Conservation (phyloP, 2,329 filamentous ascomycete genomes). For the Penicillium rolfsii region DNA sequence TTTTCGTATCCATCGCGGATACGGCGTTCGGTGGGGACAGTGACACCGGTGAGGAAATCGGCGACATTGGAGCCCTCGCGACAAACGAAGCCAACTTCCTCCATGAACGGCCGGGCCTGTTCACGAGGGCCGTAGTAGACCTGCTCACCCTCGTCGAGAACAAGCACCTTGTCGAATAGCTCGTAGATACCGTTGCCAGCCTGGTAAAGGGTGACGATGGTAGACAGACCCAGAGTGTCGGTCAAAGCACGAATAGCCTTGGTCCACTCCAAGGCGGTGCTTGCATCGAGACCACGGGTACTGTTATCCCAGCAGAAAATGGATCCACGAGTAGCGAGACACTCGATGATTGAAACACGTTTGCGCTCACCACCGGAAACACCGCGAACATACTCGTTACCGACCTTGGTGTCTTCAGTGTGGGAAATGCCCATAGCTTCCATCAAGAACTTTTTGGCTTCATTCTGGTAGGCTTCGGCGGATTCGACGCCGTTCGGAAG, state of each 20-base stretch:
- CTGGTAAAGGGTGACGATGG: constrained; percentile 69
- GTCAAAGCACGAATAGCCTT: constrained; percentile 67
- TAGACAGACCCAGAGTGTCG: constrained; percentile 62
- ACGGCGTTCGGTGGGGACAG: constrained; percentile 57
- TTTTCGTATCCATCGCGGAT: constrained; percentile 49
- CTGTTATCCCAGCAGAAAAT: constrained; percentile 71
- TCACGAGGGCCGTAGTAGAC: constrained; percentile 66
- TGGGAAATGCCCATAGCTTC: constrained; percentile 62
- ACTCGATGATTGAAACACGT: constrained; percentile 70
- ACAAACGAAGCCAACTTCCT: constrained; percentile 65
- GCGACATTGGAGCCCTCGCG: constrained; percentile 65
- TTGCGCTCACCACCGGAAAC: constrained; percentile 71
- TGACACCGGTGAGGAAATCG: constrained; percentile 68
- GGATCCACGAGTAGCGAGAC: constrained; percentile 59
- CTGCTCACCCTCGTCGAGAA: constrained; percentile 68
- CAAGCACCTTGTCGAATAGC: constrained; percentile 70
- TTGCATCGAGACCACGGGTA: constrained; percentile 68
- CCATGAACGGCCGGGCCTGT: constrained; percentile 67
- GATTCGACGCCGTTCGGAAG: constrained; percentile 51
- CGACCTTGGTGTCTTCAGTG: constrained; percentile 67
- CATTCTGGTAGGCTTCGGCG: constrained; percentile 51
- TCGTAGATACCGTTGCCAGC: constrained; percentile 71
- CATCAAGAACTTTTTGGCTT: constrained; percentile 60
- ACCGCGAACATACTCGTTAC: constrained; percentile 67
- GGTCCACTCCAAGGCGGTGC: constrained; percentile 64